A percentile compares a stretch with the other conserved stretches of the same genome.
phyloP scores from a whole-genome alignment of 768 basidiomycete species.

The Amanita muscaria region DNA sequence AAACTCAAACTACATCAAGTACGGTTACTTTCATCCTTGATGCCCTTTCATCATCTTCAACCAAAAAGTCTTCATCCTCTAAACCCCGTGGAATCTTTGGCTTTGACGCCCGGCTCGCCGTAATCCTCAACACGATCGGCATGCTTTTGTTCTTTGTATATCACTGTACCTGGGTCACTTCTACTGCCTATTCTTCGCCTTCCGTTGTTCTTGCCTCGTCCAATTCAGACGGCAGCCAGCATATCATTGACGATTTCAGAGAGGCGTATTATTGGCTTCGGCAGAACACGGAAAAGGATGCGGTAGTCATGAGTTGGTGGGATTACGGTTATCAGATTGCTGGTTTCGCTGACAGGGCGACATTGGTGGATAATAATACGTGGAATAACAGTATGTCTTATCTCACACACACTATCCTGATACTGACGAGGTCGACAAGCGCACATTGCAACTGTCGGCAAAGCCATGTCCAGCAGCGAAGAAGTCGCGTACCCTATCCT shows the following conservation, averaged over 20 bases:
- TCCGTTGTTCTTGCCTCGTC: constrained; percentile 88
- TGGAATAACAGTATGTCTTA: constrained; percentile 92
- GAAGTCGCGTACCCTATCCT: constrained; percentile 97
- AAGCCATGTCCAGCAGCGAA: constrained; percentile 92
- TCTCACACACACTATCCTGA: neutral
- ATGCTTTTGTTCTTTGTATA: constrained; percentile 87
- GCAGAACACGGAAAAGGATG: constrained; percentile 86
- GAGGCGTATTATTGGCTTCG: constrained; percentile 99
- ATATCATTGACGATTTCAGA: constrained; percentile 98
- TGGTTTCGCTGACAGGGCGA: constrained; percentile 95
- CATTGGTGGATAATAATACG: constrained; percentile 97
- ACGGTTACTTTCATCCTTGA: too few species aligned
- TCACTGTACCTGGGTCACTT: constrained; percentile 96
- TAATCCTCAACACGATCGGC: constrained; percentile 65
- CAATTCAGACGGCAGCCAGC: constrained; percentile 75
- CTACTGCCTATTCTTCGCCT: constrained; percentile 92
- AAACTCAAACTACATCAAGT: too few species aligned
- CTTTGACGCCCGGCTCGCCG: constrained; percentile 69
- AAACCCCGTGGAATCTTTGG: constrained; percentile 66
- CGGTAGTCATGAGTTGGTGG: constrained; percentile 99
- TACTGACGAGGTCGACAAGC: constrained; percentile 35
- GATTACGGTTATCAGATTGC: constrained; percentile 99
- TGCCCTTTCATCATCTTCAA: too few species aligned
- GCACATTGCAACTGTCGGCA: constrained; percentile 97
- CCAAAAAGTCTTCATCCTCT: constrained; percentile 22